phyloP scores from a whole-genome alignment of 192 early-diverging fungal genomes.

The Coemansia sp. region DNA sequence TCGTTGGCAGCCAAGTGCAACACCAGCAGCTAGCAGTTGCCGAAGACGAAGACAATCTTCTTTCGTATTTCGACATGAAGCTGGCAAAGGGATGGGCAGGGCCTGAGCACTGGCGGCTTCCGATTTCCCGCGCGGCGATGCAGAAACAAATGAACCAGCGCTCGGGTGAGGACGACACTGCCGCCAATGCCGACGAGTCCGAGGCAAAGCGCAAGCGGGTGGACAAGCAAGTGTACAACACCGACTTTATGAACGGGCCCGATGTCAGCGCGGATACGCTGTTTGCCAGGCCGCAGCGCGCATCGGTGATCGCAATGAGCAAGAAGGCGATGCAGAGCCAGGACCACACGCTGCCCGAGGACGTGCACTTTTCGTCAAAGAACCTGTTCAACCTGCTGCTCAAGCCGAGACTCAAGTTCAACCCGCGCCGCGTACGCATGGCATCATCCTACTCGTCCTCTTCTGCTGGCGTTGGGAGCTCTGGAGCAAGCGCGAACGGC shows the following conservation, averaged over 20 bases:
- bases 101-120: constrained; percentile 86
- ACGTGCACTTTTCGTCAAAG: constrained; percentile 70
- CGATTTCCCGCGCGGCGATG: constrained; percentile 47
- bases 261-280: constrained; percentile 62
- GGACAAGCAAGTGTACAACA: constrained; percentile 53
- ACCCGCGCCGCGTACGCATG: constrained; percentile 30
- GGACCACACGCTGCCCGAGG: constrained; percentile 77
- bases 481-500: constrained; percentile 3
- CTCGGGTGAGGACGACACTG: constrained; percentile 19
- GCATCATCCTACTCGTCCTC: not conserved
- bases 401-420: constrained; percentile 56
- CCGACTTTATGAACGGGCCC: constrained; percentile 63
- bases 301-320: constrained; percentile 56
- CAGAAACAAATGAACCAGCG: constrained; percentile 38
- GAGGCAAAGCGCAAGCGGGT: constrained; percentile 54
- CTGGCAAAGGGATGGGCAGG: constrained; percentile 88
- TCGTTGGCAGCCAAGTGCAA: constrained; percentile 12
- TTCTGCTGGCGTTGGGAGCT: not conserved
- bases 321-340: constrained; percentile 57
- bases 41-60: constrained; percentile 64
- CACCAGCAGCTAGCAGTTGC: constrained; percentile 39
- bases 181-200: constrained; percentile 18
- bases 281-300: constrained; percentile 65
- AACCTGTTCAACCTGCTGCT: constrained; percentile 62
- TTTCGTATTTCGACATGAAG: constrained; percentile 85